Percentiles rank a stretch among this genome's conserved stretches.
These are phyloP conservation scores for Citrus hindsii DNA, from an alignment of 345 rosid species.

Conservation along the genomic window DNA sequence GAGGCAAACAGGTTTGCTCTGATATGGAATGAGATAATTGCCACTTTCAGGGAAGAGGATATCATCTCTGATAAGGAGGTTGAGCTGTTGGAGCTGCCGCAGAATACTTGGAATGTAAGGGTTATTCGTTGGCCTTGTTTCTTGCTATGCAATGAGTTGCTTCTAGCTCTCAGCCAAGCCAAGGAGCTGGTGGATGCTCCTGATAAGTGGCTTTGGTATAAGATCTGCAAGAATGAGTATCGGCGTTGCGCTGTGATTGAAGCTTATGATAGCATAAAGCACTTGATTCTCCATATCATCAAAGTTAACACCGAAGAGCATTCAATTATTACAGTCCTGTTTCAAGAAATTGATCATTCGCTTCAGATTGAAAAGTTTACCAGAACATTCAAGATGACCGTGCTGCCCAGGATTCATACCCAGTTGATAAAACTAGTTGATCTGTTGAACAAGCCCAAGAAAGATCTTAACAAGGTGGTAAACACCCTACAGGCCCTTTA, in stretches of 20 bases:
- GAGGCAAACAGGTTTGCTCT: constrained; percentile 93
- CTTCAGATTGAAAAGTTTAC: constrained; percentile 71
- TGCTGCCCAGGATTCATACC: constrained; percentile 63
- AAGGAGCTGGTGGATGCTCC: constrained; percentile 90
- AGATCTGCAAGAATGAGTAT: constrained; percentile 85
- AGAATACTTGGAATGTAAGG: constrained; percentile 83
- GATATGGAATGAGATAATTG: constrained; percentile 92
- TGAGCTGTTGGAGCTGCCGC: constrained; percentile 86
- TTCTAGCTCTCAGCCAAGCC: constrained; percentile 95
- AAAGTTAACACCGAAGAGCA: constrained; percentile 77
- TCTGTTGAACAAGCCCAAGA: constrained; percentile 47
- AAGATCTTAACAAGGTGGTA: constrained; percentile 67
- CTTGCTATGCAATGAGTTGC: constrained; percentile 88
- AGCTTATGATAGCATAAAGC: constrained; percentile 80
- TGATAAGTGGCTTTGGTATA: constrained; percentile 95
- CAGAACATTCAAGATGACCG: constrained; percentile 68
- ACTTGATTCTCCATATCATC: constrained; percentile 66
- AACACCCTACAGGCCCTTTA: constrained; percentile 83
- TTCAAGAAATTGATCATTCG: constrained; percentile 77
- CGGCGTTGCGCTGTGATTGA: constrained; percentile 92
- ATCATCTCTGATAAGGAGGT: constrained; percentile 84
- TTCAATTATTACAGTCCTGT: constrained; percentile 63
- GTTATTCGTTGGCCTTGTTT: constrained; percentile 97
- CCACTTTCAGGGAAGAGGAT: constrained; percentile 93
- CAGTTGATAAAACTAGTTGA: constrained; percentile 71